A percentile compares a stretch with the other conserved stretches of the same genome.
phyloP scores from a whole-genome alignment of 306 rosid species.

The Arachis hypogaea region DNA sequence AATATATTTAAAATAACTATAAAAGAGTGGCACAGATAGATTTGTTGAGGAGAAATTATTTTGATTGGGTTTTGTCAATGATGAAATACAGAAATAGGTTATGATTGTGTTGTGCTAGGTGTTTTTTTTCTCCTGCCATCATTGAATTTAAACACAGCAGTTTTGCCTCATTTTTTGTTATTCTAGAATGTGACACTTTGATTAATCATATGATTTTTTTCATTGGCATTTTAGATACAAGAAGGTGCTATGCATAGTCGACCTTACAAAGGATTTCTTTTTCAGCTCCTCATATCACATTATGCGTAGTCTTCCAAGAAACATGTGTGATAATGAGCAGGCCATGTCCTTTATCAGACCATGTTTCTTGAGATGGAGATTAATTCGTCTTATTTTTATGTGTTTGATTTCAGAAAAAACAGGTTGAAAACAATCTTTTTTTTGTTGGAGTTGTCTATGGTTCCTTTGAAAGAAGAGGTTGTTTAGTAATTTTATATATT shows the following conservation, averaged over 20 bases:
- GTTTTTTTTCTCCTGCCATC: neutral
- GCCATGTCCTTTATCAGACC: conserved; percentile 71
- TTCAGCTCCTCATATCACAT: conserved; percentile 95
- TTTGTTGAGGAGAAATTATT: conserved; percentile 13
- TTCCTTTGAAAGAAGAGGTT: too few relatives aligned
- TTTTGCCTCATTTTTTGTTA: conserved; percentile 12
- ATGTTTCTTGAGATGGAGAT: conserved; percentile 48
- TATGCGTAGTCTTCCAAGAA: conserved; percentile 90
- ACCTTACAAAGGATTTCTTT: conserved; percentile 97
- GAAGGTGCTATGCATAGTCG: conserved; percentile 94
- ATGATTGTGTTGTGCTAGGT: too few relatives aligned
- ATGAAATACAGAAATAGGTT: too few relatives aligned
- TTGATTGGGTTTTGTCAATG: conserved; percentile 19
- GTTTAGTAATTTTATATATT: too few relatives aligned
- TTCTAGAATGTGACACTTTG: conserved; percentile 15
- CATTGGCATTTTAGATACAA: conserved; percentile 73
- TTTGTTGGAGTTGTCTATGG: too few relatives aligned
- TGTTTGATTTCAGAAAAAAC: too few relatives aligned
- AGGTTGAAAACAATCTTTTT: too few relatives aligned
- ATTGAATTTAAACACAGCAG: neutral
- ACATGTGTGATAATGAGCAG: conserved; percentile 65
- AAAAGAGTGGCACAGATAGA: neutral
- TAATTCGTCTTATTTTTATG: too few relatives aligned
- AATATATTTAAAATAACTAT: conserved; percentile 16
- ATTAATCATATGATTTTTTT: conserved; percentile 19